Conservation (phyloP, 768 basidiomycete species). For the Naematelia aurantialba region DNA sequence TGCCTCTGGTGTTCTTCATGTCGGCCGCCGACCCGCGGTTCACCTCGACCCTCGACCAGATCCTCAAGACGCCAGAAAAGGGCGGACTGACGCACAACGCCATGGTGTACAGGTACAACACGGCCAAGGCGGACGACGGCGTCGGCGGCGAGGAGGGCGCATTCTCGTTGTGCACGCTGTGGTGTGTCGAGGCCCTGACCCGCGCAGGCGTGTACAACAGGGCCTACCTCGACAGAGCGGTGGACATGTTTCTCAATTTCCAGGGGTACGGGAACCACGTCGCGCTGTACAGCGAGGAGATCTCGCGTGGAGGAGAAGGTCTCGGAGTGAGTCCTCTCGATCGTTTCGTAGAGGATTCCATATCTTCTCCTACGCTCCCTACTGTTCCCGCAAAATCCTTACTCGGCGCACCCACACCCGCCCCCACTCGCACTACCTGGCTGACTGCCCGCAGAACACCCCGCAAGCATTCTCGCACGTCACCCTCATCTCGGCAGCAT, state of each 20-base stretch:
- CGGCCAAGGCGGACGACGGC: conserved; percentile 77
- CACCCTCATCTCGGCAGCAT: conserved; percentile 46
- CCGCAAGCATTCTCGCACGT: conserved; percentile 52
- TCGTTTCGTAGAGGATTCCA: neutral
- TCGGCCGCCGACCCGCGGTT: conserved; percentile 72
- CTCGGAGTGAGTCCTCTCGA: conserved; percentile 53
- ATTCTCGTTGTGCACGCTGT: conserved; percentile 65
- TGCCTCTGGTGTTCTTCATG: conserved; percentile 40
- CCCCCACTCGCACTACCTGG: neutral
- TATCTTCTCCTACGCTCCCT: too few relatives aligned
- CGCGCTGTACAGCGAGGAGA: conserved; percentile 68
- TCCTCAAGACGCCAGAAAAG: conserved; percentile 79
- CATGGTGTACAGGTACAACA: conserved; percentile 75
- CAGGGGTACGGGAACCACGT: conserved; percentile 74
- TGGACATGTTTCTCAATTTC: conserved; percentile 73
- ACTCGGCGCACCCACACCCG: too few relatives aligned
- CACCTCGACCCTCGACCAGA: conserved; percentile 73
- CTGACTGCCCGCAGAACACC: conserved; percentile 41
- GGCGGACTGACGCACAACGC: conserved; percentile 86
- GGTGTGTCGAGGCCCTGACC: conserved; percentile 84
- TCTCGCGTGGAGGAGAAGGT: conserved; percentile 65
- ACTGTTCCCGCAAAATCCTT: too few relatives aligned
- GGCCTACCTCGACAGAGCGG: conserved; percentile 61
- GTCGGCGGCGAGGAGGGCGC: conserved; percentile 93
- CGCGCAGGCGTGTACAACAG: conserved; percentile 77